Evolutionary conservation across 78 protist species (phyloP).

Genomic region (Guillardia theta): DNA sequence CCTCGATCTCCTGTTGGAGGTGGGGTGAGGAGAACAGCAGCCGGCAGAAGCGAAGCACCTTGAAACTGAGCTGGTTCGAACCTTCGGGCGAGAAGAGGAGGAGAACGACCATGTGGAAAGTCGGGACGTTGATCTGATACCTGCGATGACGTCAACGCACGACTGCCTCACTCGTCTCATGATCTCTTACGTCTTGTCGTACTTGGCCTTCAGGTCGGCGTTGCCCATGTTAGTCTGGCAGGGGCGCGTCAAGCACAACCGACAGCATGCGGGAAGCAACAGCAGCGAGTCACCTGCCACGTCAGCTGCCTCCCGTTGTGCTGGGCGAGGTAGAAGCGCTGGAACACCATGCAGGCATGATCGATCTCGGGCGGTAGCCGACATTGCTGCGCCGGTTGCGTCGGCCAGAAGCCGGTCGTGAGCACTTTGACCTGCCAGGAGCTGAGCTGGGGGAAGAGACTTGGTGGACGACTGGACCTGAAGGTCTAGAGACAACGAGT

Average conservation of each 20-base stretch:
- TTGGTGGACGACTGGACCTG: neutral
- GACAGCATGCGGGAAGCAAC: too few species aligned
- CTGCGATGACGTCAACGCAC: neutral
- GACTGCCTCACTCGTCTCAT: neutral
- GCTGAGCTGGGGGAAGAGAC: neutral
- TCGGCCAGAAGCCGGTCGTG: conserved; percentile 91
- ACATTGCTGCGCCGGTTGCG: neutral
- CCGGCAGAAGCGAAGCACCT: neutral
- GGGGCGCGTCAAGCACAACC: too few species aligned
- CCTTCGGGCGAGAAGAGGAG: conserved; percentile 64
- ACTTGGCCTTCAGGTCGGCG: conserved; percentile 79
- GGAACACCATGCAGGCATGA: conserved; percentile 55
- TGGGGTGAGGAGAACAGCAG: neutral
- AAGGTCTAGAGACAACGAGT: neutral
- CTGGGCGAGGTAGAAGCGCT: conserved; percentile 64
- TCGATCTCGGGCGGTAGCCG: neutral
- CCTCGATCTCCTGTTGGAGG: too few species aligned
- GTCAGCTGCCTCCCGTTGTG: conserved; percentile 84
- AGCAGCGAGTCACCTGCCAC: too few species aligned
- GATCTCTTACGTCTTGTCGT: conserved; percentile 46
- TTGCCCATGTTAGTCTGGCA: conserved; percentile 83
- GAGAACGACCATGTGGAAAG: conserved; percentile 57
- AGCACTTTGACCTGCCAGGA: conserved; percentile 80
- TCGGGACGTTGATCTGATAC: neutral
- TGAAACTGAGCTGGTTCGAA: neutral